A percentile compares a stretch with the other conserved stretches of the same genome.
Evolutionary conservation across 2,329 filamentous ascomycete species (phyloP).

Genomic region (Fusarium tricinctum): DNA sequence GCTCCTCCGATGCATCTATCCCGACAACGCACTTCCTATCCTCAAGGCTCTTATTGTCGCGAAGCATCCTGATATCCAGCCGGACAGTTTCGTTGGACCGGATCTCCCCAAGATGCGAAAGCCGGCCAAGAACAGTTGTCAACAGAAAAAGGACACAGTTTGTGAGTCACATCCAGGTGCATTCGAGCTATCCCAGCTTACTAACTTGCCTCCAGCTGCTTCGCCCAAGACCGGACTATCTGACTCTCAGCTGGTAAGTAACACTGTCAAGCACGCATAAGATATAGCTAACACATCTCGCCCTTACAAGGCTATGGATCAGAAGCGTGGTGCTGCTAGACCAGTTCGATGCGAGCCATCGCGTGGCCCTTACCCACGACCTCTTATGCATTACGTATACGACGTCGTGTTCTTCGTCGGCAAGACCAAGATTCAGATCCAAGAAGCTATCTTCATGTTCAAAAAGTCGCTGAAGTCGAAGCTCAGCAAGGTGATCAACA

Average conservation of each 20-base stretch:
- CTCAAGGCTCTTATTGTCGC: slow-evolving; percentile 4
- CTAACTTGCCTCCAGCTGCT: background rate
- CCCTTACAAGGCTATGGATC: background rate
- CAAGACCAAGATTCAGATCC: background rate
- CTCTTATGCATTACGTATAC: background rate
- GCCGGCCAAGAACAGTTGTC: background rate
- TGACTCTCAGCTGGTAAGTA: background rate
- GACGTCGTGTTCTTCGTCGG: background rate
- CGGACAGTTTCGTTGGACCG: slow-evolving; percentile 3
- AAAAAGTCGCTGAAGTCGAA: background rate
- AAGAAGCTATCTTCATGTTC: background rate
- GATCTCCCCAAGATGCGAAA: background rate
- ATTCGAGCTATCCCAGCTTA: background rate
- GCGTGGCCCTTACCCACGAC: background rate
- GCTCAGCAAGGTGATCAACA: background rate
- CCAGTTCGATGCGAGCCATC: background rate
- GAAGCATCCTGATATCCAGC: slow-evolving; percentile 15
- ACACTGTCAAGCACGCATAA: too few species aligned
- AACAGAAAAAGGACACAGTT: too few species aligned
- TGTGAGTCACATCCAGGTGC: background rate
- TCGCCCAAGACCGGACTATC: background rate
- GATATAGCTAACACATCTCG: too few species aligned
- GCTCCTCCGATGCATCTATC: slow-evolving; percentile 21
- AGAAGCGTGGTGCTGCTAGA: background rate
- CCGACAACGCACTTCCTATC: background rate